Conservation (phyloP, 306 rosid genomes). For the Ceratonia siliqua region DNA sequence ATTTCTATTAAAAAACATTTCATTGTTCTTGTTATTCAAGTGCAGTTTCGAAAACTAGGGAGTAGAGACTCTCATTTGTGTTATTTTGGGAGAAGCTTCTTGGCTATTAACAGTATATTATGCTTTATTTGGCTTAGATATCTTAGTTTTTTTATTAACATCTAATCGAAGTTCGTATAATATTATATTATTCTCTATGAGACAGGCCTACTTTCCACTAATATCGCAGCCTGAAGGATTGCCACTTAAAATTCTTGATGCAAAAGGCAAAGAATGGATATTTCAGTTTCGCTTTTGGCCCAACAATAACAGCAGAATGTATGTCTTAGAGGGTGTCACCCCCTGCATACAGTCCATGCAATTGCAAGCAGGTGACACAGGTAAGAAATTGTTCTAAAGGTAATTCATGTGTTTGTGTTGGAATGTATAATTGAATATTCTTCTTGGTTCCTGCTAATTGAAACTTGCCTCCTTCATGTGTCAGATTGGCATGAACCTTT, state of each 20-base stretch:
- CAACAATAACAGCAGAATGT: slow-evolving; percentile 80
- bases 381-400: slow-evolving; percentile 47
- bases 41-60: background rate
- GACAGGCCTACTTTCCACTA: slow-evolving; percentile 74
- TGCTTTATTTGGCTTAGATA: background rate
- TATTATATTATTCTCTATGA: background rate
- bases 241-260: slow-evolving; percentile 68
- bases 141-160: background rate
- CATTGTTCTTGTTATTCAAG: background rate
- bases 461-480: slow-evolving; percentile 16
- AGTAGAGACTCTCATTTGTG: background rate
- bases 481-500: slow-evolving; percentile 29
- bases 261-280: slow-evolving; percentile 70
- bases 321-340: slow-evolving; percentile 77
- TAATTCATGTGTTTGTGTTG: slow-evolving; percentile 28
- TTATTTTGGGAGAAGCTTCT: background rate
- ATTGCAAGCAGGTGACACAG: slow-evolving; percentile 74
- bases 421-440: slow-evolving; percentile 16
- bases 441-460: slow-evolving; percentile 26
- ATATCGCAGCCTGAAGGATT: slow-evolving; percentile 70
- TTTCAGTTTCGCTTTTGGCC: slow-evolving; percentile 87
- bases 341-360: slow-evolving; percentile 84
- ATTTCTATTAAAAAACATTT: background rate
- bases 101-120: background rate
- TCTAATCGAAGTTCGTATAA: background rate